A percentile compares a stretch with the other conserved stretches of the same genome.
Evolutionary conservation across 2,329 filamentous ascomycete genomes (phyloP).

Genomic region (Fusarium tricinctum): DNA sequence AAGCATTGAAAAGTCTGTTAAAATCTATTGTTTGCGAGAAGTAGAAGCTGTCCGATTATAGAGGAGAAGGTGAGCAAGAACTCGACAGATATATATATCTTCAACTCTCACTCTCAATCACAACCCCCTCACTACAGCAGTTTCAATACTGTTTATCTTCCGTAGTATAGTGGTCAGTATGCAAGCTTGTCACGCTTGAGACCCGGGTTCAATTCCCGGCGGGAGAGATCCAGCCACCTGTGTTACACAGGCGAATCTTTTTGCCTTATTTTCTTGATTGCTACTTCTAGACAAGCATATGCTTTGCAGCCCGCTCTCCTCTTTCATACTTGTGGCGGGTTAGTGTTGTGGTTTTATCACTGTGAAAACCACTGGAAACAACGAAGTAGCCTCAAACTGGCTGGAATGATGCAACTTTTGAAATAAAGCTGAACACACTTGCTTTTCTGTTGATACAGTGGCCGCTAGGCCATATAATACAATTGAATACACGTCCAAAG

Average conservation of each 20-base stretch:
- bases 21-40: not conserved
- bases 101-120: not conserved
- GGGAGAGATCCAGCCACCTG: slow-evolving; percentile 13
- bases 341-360: too few species aligned
- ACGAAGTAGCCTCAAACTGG: too few species aligned
- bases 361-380: too few species aligned
- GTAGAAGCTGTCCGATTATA: not conserved
- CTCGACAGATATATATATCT: not conserved
- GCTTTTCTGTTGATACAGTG: slow-evolving; percentile 4
- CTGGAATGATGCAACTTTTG: too few species aligned
- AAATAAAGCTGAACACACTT: too few species aligned
- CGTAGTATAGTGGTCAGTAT: too few species aligned
- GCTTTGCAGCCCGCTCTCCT: too few species aligned
- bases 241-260: slow-evolving; percentile 2
- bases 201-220: too few species aligned
- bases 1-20: not conserved
- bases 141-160: slow-evolving; percentile 1
- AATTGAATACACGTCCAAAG: slow-evolving; percentile 3
- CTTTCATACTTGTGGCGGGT: too few species aligned
- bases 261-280: not conserved
- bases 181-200: too few species aligned
- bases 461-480: not conserved
- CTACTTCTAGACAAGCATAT: too few species aligned
- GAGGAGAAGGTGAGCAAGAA: not conserved
- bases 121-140: slow-evolving; percentile 5